A percentile compares a stretch with the other conserved stretches of the same genome.
These are phyloP conservation scores for Tulasnella sp. DNA, from an alignment of 768 basidiomycete species.

Conservation along the genomic window DNA sequence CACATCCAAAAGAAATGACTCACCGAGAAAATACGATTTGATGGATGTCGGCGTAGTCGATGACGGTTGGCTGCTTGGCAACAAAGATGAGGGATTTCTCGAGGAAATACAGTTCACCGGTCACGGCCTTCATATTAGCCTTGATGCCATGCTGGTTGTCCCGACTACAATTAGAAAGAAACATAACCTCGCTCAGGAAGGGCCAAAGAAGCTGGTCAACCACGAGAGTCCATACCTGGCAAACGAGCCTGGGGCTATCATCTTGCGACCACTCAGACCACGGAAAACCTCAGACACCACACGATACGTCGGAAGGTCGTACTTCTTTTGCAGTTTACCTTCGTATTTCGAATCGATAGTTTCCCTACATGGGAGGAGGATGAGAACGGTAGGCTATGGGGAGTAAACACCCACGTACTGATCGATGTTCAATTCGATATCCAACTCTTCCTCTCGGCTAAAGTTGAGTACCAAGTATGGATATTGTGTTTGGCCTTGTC, in stretches of 20 bases:
- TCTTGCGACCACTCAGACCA: slow-evolving; percentile 86
- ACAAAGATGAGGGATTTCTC: slow-evolving; percentile 99
- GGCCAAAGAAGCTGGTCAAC: neutral
- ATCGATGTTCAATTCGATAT: slow-evolving; percentile 88
- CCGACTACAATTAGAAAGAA: slow-evolving; percentile 54
- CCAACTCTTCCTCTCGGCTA: slow-evolving; percentile 94
- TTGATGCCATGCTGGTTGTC: slow-evolving; percentile 94
- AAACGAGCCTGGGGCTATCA: slow-evolving; percentile 58
- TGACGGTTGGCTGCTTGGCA: slow-evolving; percentile 89
- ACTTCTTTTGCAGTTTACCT: slow-evolving; percentile 87
- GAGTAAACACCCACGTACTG: slow-evolving; percentile 61
- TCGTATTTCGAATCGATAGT: slow-evolving; percentile 65
- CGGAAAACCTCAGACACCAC: slow-evolving; percentile 95
- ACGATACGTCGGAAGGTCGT: slow-evolving; percentile 94
- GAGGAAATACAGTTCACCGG: slow-evolving; percentile 96
- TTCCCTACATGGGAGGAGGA: slow-evolving; percentile 53
- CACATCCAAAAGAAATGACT: neutral
- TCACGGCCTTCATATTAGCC: slow-evolving; percentile 94
- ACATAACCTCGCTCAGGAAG: neutral
- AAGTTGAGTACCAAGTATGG: slow-evolving; percentile 99
- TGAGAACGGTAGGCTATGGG: slow-evolving; percentile 21
- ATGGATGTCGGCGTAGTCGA: slow-evolving; percentile 88
- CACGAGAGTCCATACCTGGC: slow-evolving; percentile 20
- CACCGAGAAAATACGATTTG: slow-evolving; percentile 85
- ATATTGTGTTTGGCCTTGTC: slow-evolving; percentile 97